These are phyloP conservation scores for Penicillium polonicum DNA, from an alignment of 2,329 filamentous ascomycete genomes.

Conservation along the genomic window DNA sequence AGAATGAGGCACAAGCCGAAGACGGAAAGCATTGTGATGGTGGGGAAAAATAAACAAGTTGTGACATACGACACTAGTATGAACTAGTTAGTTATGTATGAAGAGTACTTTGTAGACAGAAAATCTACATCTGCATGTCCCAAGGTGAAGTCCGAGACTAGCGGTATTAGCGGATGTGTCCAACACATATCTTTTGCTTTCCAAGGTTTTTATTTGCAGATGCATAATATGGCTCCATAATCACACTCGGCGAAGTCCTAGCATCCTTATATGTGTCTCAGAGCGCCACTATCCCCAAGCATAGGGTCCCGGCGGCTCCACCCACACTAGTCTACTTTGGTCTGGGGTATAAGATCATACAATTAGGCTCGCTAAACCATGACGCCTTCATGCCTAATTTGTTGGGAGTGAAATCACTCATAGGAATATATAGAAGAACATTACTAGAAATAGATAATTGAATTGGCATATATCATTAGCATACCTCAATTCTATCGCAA, in stretches of 20 bases:
- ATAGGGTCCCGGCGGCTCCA: not conserved
- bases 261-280: not conserved
- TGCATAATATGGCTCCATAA: not conserved
- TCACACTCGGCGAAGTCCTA: not conserved
- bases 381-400: not conserved
- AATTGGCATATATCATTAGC: conserved; percentile 8
- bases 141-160: not conserved
- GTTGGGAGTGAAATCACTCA: not conserved
- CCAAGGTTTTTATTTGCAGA: not conserved
- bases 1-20: conserved; percentile 11
- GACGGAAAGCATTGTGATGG: not conserved
- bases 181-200: not conserved
- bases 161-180: not conserved
- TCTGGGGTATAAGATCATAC: not conserved
- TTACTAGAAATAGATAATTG: not conserved
- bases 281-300: not conserved
- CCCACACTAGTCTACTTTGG: not conserved
- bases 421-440: not conserved
- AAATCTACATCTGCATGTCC: not conserved
- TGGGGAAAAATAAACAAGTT: not conserved
- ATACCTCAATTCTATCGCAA: conserved; percentile 2
- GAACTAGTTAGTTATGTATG: not conserved
- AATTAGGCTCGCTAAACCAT: not conserved
- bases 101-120: not conserved
- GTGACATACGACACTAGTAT: not conserved